Base-by-base conservation (phyloP, 345 rosid species). In the Eucalyptus erythrocorys region DNA sequence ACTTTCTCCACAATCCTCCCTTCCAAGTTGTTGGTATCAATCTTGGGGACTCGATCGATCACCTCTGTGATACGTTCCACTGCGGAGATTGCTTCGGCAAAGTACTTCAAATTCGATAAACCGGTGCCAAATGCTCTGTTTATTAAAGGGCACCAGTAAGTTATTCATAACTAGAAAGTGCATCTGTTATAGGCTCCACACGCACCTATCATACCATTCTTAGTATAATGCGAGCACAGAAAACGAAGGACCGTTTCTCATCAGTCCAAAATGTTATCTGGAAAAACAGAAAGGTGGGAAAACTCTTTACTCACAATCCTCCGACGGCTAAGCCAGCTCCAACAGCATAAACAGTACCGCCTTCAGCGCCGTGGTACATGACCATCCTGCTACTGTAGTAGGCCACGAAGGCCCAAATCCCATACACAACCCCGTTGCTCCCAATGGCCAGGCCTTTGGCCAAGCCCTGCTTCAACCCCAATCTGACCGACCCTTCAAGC, bases 401-500 rank as follows among this genome's bases (percentile, higher is more conserved):
- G 5, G 91, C 89, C 85, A 87, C 50, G 87, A 89, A 89, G 21
- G 91, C 87, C 91, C 91, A 89, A 32, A 89, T 89, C 5, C 85
- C 85, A 48, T 61, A 85, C 45, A 66, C 87, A 49, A 85, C 47
- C 71, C 85, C 87, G 14, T 89, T 87, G 53, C 91, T 85, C 11
- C 91, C 91, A 24, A 89, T 49, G 45, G 89, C 89, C 87, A 89
- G 43, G 26, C 91, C 91, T 87, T 89, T 87, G 11, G 91, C 89
- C 50, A 89, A 85, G 27, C 91, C 89, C 86, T 89, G 91, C 51
- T 87, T 89, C 53, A 89, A 53, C 51, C 91, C 91, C 32, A 89
- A 26, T 26, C 47, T 87, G 10, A 87, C 89, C 3, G 89, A 87
- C 34, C 91, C 89, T 85, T 87, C 85, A 40, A 89, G 89, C 42